Evolutionary conservation across 225 moss, liverwort and hornwort genomes (phyloP).

Genomic region (Physcomitrium patens): DNA sequence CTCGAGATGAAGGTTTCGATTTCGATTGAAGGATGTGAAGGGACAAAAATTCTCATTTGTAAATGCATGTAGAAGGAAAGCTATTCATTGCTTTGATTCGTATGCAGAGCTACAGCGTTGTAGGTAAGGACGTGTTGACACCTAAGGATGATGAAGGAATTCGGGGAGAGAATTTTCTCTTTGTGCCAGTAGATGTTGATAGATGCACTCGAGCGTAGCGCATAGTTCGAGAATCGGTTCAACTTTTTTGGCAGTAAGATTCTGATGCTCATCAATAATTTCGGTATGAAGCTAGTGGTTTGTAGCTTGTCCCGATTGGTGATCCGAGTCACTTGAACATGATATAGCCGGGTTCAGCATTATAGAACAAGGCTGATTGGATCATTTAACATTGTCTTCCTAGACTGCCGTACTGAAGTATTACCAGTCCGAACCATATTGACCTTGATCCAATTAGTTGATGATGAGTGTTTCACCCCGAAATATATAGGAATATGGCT

Average conservation of each 20-base stretch:
- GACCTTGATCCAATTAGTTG: background rate
- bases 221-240: constrained; percentile 46
- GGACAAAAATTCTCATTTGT: background rate
- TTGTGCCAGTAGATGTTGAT: constrained; percentile 59
- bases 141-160: constrained; percentile 36
- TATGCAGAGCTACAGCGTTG: constrained; percentile 63
- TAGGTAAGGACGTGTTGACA: constrained; percentile 52
- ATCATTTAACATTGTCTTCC: background rate
- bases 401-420: background rate
- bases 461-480: background rate
- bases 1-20: too few relatives aligned
- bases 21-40: background rate
- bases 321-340: background rate
- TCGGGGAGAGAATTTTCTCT: constrained; percentile 39
- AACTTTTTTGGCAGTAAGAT: constrained; percentile 45
- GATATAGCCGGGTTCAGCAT: background rate
- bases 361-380: background rate
- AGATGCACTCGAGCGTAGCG: constrained; percentile 38
- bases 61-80: background rate
- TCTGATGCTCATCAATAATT: constrained; percentile 65
- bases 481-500: background rate
- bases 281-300: constrained; percentile 36
- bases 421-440: background rate
- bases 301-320: background rate
- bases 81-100: constrained; percentile 12